Evolutionary conservation across 108 stramenopile species (phyloP).

Genomic region (Skeletonema grethae): DNA sequence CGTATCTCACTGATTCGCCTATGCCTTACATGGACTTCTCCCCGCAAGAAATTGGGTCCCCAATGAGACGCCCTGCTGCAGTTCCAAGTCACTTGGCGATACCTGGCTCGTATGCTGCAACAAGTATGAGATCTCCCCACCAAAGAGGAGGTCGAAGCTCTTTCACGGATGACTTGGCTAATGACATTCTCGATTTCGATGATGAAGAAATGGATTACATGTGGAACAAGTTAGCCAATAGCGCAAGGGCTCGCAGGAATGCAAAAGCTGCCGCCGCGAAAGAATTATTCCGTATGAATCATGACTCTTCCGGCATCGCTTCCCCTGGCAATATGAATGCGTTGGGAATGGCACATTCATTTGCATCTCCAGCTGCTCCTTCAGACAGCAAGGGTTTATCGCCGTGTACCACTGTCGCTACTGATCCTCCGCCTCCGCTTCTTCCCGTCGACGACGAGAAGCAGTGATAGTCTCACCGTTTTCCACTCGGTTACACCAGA

Average conservation of each 20-base stretch:
- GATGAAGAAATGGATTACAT: constrained; percentile 6
- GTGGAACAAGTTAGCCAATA: not conserved
- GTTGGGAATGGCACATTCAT: not conserved
- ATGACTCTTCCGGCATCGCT: not conserved
- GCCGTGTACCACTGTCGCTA: not conserved
- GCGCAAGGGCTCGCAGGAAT: not conserved
- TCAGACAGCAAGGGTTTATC: not conserved
- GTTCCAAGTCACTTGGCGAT: not conserved
- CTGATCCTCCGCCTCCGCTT: not conserved
- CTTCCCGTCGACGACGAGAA: not conserved
- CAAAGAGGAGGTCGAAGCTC: not conserved
- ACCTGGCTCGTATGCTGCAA: not conserved
- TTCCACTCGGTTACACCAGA: too few species aligned
- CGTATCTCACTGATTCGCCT: not conserved
- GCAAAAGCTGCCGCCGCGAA: not conserved
- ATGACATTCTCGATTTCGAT: constrained; percentile 5
- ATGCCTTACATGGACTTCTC: constrained; percentile 1
- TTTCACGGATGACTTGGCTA: not conserved
- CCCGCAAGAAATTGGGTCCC: constrained; percentile 2
- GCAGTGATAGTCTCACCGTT: too few species aligned
- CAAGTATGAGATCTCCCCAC: not conserved
- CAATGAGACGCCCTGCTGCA: not conserved
- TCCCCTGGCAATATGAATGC: not conserved
- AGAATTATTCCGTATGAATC: not conserved
- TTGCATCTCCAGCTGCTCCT: constrained; percentile 4